phyloP scores from a whole-genome alignment of 495 filamentous ascomycete genomes.

The Talaromyces ruber region DNA sequence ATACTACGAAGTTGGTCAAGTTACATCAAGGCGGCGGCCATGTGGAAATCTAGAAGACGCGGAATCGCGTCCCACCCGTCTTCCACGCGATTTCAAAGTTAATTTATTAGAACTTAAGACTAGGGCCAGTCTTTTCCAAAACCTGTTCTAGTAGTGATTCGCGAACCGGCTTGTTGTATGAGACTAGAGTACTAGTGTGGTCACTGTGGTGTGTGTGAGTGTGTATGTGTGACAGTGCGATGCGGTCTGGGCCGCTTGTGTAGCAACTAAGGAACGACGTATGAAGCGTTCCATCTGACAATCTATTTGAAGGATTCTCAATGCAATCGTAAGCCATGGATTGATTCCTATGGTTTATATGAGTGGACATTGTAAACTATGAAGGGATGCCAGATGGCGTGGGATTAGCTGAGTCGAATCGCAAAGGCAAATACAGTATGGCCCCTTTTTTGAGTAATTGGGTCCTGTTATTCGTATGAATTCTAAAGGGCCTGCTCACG shows the following conservation, averaged over 20 bases:
- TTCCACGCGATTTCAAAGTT: background rate
- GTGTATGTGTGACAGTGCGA: background rate
- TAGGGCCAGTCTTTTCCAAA: background rate
- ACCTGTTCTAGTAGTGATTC: background rate
- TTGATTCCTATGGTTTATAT: background rate
- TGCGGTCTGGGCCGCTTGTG: background rate
- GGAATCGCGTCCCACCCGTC: background rate
- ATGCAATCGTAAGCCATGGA: background rate
- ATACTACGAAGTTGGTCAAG: background rate
- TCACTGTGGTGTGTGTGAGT: background rate
- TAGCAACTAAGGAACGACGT: background rate
- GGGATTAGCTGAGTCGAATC: background rate
- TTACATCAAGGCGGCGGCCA: background rate
- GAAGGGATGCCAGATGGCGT: background rate
- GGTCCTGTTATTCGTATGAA: no score
- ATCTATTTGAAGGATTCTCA: background rate
- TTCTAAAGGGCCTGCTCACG: background rate
- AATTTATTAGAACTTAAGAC: no score
- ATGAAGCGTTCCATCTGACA: background rate
- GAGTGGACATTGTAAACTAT: background rate
- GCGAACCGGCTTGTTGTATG: background rate
- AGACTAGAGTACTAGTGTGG: background rate
- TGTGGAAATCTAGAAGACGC: background rate
- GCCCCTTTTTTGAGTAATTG: background rate
- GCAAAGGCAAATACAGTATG: background rate